Base-by-base conservation (phyloP, 2,329 filamentous ascomycete genomes). In the Colletotrichum neosansevieriae region DNA sequence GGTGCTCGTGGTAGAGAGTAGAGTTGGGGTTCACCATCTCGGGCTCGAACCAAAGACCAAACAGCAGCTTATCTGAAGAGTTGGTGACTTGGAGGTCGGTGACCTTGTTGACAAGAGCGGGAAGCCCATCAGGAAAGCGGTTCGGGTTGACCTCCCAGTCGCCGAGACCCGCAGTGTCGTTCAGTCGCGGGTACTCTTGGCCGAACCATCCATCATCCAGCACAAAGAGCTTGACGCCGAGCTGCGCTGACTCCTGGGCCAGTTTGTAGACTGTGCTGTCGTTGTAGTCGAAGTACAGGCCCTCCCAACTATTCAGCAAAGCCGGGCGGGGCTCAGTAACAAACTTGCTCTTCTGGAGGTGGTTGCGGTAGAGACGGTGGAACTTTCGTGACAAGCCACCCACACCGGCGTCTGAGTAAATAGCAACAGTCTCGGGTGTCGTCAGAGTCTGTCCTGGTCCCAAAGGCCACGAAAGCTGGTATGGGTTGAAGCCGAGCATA, bases 171-270 rank as follows among this genome's bases (percentile, higher is more conserved):
- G 85, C 80, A 0, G 81, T 80, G 71, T 91, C 89, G 38, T 84
- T 83, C 21, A 85, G 73, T 0, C 89, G 87, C 1, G 89, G 88
- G 67, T 89, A 86, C 40, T 90, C 79, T n/a, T 82, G 79, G 13
- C 89, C 89, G 54, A 91, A 91, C 89, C 89, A 91, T 3, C 89
- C 89, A 66, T 91, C 89, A 49, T 91, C 89, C 53, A 89, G 83
- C 0, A 91, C 89, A 50, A 91, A 88, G 0, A 91, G 82, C 70
- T 86, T 84, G n/a, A 87, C 83, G 1, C 89, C 89, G 1, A 91
- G 80, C 2, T 83, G 81, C 0, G 88, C 87, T 0, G 88, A 83
- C 70, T 88, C 83, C 45, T 84, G 73, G 0, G 88, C 88, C 0
- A 91, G 79, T 0, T 80, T 79, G 34, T 87, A 84, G 36, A 91